A percentile compares a stretch with the other conserved stretches of the same genome.
Conservation (phyloP, 176 grass and related monocot species). For the Eleusine coracana region DNA sequence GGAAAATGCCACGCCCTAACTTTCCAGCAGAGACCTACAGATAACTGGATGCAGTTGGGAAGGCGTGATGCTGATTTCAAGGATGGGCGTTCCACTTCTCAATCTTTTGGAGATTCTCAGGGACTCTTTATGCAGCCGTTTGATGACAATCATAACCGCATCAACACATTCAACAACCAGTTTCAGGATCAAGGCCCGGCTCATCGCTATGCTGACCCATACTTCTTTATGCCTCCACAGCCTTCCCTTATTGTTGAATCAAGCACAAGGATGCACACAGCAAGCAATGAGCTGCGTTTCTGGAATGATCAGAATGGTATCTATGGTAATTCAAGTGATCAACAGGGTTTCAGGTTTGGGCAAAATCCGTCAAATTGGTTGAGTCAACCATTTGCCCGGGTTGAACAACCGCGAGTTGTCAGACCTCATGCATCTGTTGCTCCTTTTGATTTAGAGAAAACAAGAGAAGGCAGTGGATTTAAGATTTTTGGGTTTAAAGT, state of each 20-base stretch:
- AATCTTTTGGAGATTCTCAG: conserved; percentile 44
- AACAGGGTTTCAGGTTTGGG: conserved; percentile 50
- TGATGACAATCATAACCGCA: conserved; percentile 49
- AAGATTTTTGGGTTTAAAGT: conserved; percentile 92
- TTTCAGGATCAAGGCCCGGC: conserved; percentile 50
- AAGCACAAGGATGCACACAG: conserved; percentile 39
- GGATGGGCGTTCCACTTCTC: conserved; percentile 41
- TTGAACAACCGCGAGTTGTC: conserved; percentile 53
- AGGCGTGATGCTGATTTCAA: conserved; percentile 60
- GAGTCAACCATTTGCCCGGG: conserved; percentile 39
- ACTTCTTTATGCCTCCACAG: conserved; percentile 46
- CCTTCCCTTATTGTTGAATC: conserved; percentile 56
- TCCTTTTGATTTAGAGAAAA: conserved; percentile 64
- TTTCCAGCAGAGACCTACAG: conserved; percentile 56
- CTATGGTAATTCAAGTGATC: conserved; percentile 48
- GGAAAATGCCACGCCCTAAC: conserved; percentile 33
- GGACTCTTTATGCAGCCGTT: conserved; percentile 58
- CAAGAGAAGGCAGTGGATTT: conserved; percentile 67
- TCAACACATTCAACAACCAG: conserved; percentile 51
- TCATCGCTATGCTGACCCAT: conserved; percentile 49
- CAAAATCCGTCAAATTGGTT: conserved; percentile 63
- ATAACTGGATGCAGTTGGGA: conserved; percentile 61
- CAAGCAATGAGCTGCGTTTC: conserved; percentile 41
- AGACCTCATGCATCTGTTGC: conserved; percentile 61
- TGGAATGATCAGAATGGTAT: conserved; percentile 43